Base-by-base conservation (phyloP, 2,329 filamentous ascomycete species). In the Fusarium succisae region DNA sequence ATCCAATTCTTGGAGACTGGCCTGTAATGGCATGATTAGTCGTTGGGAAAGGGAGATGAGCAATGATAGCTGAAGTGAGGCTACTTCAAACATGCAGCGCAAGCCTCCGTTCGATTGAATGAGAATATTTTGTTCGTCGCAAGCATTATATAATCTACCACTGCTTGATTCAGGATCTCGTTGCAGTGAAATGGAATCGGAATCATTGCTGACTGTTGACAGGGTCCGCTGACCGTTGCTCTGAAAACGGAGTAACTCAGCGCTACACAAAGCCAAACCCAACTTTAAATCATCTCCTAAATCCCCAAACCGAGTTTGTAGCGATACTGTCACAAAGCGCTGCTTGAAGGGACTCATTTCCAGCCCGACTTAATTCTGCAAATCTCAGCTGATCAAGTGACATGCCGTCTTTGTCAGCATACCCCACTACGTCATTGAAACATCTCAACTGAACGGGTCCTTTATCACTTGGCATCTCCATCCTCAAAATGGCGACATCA, bases 351-450 rank as follows among this genome's bases (percentile, higher is more conserved):
- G 7, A 3, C 14, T 28, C 8, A n/a, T 3, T 3, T 28, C 8
- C 1, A 17, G 5, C 5, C 12, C 32, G 1, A 8, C 9, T 3
- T 3, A n/a, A 24, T 9, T 9, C 13, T 22, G 20, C 20, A 37
- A 37, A 35, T 26, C 30, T n/a, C 41, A 50, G 30, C 13, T 32
- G n/a, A 30, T 68, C 65, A 68, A 68, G 54, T 68, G 63, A 43
- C 45, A 32, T 13, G 4, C 26, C 14, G 37, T 62, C 61, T 72
- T 73, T 74, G 70, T 73, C 70, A 73, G 67, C 70, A 70, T 61
- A 26, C 43, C 35, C 51, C 47, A 66, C 56, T 44, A 59, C 32
- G 45, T 68, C 57, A 69, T 26, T 58, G 58, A 55, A 63, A 59
- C 63, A 26, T 47, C 20, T 71, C 56, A 32, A 11, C 18, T 48